Evolutionary conservation across 371 early-diverging fungal genomes (phyloP).

Genomic region (Parasitella parasitica): DNA sequence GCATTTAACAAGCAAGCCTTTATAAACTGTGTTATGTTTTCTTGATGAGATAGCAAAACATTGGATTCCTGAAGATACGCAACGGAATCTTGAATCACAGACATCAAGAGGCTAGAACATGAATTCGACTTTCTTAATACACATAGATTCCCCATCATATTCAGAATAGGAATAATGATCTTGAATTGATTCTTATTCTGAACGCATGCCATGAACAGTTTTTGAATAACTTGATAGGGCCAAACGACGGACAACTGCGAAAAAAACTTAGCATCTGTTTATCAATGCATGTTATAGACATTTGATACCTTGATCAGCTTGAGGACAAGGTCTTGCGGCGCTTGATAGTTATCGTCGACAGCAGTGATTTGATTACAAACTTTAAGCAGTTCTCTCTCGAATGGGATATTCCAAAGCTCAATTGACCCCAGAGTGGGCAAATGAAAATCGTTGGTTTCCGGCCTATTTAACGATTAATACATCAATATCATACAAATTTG

Average conservation of each 20-base stretch:
- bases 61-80: background rate
- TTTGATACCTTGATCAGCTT: background rate
- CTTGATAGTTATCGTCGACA: background rate
- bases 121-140: background rate
- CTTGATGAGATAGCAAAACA: background rate
- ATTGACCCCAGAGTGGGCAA: slow-evolving; percentile 1
- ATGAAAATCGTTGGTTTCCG: background rate
- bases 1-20: slow-evolving; percentile 3
- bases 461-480: background rate
- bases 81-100: background rate
- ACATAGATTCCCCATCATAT: slow-evolving; percentile 9
- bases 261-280: background rate
- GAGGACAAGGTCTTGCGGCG: background rate
- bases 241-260: slow-evolving; percentile 25
- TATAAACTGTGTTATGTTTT: slow-evolving; percentile 10
- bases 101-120: background rate
- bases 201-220: slow-evolving; percentile 13
- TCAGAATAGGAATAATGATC: slow-evolving; percentile 24
- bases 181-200: slow-evolving; percentile 20
- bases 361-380: slow-evolving; percentile 19
- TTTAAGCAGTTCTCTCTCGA: slow-evolving; percentile 3
- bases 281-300: background rate
- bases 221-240: slow-evolving; percentile 21
- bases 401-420: slow-evolving; percentile 12
- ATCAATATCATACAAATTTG: background rate